Evolutionary conservation across 306 rosid genomes (phyloP), one percentile per base, ranked within the genome.

Genomic region (Morella rubra): DNA sequence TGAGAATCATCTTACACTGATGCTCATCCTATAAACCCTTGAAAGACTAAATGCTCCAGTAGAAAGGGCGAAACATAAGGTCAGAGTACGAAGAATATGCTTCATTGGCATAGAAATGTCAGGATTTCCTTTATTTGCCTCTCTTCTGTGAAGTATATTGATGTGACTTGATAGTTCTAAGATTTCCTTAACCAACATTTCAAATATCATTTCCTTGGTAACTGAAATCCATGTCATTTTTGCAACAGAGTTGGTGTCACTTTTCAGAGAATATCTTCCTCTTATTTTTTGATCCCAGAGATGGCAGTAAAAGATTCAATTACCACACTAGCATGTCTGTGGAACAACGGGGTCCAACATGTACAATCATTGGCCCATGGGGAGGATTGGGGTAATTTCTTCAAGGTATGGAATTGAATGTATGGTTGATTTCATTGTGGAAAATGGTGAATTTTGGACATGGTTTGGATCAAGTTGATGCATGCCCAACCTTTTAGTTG

Each of bases 361-460:
- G 77, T 87, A 56, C 82, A 61, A 46, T 71, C 82, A 67, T 69
- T 91, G 82, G 93, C 88, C 55, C 88, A 81, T 41, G 97, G 98
- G 55, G 87, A 84, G 13, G 89, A 87, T 75, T 93, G 96, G 96
- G 75, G 81, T 52, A 68, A 67, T 68, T 90, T 93, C 86, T 83
- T 91, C 24, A 88, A 90, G 98, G 98, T 91, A 91, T 78, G 76
- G 66, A 77, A 16, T 37, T 62, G 69, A 32, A 64, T 37, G 44
- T 12, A 64, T 8, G 19, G 69, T 37, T 16, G 46, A 14, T 16
- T 40, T 3, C 5, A 15, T 64, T 14, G 3, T 44, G 24, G 22
- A 71, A 44, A 12, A 32, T 71, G 51, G 44, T 14, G 37, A 2
- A 32, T 32, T 32, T 32, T 32, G 37, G 4, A 2, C 27, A 60